phyloP scores from a whole-genome alignment of 805 yeast species.

The Candida loeiensis region DNA sequence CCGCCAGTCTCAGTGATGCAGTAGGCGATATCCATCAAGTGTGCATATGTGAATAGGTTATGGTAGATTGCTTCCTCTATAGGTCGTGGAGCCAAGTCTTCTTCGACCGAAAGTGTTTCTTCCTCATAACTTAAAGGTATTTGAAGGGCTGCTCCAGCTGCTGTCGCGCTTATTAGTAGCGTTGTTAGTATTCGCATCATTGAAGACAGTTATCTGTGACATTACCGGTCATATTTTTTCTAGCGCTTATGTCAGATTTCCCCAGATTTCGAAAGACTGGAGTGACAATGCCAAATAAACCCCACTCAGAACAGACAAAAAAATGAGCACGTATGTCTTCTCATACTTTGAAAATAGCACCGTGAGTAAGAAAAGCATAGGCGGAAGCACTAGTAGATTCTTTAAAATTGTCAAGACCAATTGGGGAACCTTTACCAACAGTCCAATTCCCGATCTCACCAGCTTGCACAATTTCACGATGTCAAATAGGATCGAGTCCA shows the following conservation, averaged over 20 bases:
- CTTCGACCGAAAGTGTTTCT: no score
- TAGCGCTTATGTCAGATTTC: background rate
- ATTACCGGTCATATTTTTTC: background rate
- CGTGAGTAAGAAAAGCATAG: no score
- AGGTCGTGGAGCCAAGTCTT: background rate
- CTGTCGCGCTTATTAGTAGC: background rate
- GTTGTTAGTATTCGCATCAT: background rate
- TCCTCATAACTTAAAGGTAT: no score
- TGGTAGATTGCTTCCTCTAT: constrained; percentile 17
- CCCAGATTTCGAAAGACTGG: constrained; percentile 5
- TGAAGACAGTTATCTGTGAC: background rate
- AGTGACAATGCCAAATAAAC: background rate
- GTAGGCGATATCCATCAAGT: constrained; percentile 42
- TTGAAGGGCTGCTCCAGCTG: background rate
- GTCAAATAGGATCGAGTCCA: background rate
- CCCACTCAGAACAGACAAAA: background rate
- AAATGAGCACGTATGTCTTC: background rate
- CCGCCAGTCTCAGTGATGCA: constrained; percentile 31
- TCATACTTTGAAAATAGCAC: background rate
- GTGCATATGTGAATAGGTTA: constrained; percentile 37
- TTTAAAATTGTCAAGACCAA: no score
- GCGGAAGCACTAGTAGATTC: no score
- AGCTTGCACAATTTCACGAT: no score
- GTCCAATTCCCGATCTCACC: no score
- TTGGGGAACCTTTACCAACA: no score